Evolutionary conservation across 225 moss, liverwort and hornwort genomes (phyloP), one percentile per base, ranked within the genome.

Genomic region (Ulota crispa): DNA sequence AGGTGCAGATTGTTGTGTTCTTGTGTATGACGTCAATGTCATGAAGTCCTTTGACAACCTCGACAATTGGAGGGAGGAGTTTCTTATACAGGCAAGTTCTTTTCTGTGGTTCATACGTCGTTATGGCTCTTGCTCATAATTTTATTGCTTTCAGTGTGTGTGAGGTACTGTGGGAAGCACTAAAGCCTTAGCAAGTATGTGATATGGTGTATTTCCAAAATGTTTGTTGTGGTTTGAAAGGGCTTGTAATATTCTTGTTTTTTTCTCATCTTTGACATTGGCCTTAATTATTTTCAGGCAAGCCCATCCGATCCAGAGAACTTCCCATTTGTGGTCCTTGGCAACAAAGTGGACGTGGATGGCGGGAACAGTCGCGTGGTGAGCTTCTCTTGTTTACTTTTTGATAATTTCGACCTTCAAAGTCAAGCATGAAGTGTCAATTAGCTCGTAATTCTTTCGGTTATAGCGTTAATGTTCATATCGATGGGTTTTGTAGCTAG

Each of bases 31-130:
- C 52, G 97, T 98, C 31, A 98, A 98, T 86, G 94, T 95, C 27
- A 92, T 98, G 97, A 98, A 94, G 80, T 95, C 97, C 23, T 95
- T 94, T 68, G 95, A 95, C 71, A 95, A 94, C 75, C 89, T 98
- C 80, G 94, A 98, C 76, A 98, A 95, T 78, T 98, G 95, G 97
- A 95, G 94, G 78, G 93, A 95, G 31, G 97, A 98, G 86, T 98
- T 98, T 84, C 83, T 98, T 10, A 98, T 98, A 79, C 94, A 95
- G 93, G 97, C 83, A 28, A 91, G 92, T 71, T 54, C 7, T 1
- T 24, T 80, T 67, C 26, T 50, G 13, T 52, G 31, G n/a, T 61
- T 23, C 56, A 20, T 27, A 19, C 5, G 23, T 19, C 30, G 77
- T 65, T 15, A 26, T 52, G 67, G 30, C 39, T 15, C 4, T 3